These are phyloP conservation scores for Samsoniella hepiali DNA, from an alignment of 2,329 filamentous ascomycete species.

Conservation along the genomic window DNA sequence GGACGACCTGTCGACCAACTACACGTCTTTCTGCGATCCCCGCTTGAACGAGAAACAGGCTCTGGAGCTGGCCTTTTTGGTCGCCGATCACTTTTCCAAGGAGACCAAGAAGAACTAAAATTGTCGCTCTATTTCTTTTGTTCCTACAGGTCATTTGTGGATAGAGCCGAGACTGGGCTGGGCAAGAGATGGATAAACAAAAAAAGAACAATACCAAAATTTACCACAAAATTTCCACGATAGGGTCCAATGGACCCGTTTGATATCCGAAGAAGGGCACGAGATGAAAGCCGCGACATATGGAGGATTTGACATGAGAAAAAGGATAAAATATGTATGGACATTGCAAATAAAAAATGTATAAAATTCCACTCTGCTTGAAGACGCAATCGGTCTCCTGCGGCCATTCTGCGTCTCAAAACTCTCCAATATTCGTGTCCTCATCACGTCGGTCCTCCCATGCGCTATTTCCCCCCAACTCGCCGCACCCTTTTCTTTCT, in stretches of 20 bases:
- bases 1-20: conserved; percentile 83
- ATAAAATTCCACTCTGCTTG: not conserved
- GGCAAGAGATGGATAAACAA: conserved; percentile 4
- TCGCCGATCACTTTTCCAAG: conserved; percentile 72
- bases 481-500: not conserved
- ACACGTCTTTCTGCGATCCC: conserved; percentile 95
- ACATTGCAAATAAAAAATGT: not conserved
- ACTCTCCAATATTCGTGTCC: not conserved
- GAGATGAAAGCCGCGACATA: not conserved
- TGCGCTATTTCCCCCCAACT: no score
- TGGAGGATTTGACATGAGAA: not conserved
- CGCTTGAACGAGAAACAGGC: conserved; percentile 97
- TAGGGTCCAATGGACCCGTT: not conserved
- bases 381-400: not conserved
- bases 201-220: not conserved
- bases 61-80: conserved; percentile 87
- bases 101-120: conserved; percentile 27
- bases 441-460: no score
- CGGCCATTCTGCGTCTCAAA: not conserved
- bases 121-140: not conserved
- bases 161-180: conserved; percentile 12
- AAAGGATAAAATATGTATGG: not conserved
- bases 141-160: conserved; percentile 9
- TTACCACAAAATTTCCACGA: not conserved
- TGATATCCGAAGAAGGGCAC: not conserved